Conservation (phyloP, 108 stramenopile genomes). For the Stephanodiscus triporus region DNA sequence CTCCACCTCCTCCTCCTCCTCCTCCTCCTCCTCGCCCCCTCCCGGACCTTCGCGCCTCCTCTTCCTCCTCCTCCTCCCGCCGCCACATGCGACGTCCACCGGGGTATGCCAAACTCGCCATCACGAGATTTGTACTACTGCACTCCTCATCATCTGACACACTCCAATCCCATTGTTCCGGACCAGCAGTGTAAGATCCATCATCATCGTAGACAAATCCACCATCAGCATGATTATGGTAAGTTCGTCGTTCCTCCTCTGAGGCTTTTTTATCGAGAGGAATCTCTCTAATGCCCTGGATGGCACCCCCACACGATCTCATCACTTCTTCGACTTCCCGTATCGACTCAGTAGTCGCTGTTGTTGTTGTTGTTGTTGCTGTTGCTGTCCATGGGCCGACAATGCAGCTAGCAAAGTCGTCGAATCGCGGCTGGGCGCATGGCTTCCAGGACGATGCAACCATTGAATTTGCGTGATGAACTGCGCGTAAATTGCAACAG, state of each 20-base stretch:
- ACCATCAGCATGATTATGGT: slow-evolving; percentile 73
- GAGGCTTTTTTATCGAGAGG: slow-evolving; percentile 4
- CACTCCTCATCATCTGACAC: background rate
- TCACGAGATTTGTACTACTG: slow-evolving; percentile 10
- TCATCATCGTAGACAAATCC: slow-evolving; percentile 68
- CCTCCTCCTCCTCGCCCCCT: background rate
- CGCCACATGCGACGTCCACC: slow-evolving; percentile 27
- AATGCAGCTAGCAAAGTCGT: slow-evolving; percentile 51
- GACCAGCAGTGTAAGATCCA: slow-evolving; percentile 60
- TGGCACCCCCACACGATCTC: slow-evolving; percentile 76
- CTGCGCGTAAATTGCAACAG: background rate
- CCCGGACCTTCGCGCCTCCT: slow-evolving; percentile 11
- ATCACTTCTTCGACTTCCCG: slow-evolving; percentile 74
- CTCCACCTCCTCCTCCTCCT: slow-evolving; percentile 18
- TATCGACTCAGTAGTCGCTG: background rate
- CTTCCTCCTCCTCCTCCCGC: no score
- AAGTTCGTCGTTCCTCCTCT: slow-evolving; percentile 31
- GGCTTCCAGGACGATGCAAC: slow-evolving; percentile 33
- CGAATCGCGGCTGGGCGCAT: slow-evolving; percentile 61
- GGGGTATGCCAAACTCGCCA: slow-evolving; percentile 46
- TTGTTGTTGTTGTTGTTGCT: background rate
- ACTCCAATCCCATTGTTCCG: slow-evolving; percentile 31
- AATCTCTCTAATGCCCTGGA: slow-evolving; percentile 70
- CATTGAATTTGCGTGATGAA: slow-evolving; percentile 6
- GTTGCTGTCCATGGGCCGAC: slow-evolving; percentile 46